Percentiles rank a stretch among this genome's conserved stretches.
phyloP scores from a whole-genome alignment of 176 grass and related monocot genomes.

The Panicum miliaceum region DNA sequence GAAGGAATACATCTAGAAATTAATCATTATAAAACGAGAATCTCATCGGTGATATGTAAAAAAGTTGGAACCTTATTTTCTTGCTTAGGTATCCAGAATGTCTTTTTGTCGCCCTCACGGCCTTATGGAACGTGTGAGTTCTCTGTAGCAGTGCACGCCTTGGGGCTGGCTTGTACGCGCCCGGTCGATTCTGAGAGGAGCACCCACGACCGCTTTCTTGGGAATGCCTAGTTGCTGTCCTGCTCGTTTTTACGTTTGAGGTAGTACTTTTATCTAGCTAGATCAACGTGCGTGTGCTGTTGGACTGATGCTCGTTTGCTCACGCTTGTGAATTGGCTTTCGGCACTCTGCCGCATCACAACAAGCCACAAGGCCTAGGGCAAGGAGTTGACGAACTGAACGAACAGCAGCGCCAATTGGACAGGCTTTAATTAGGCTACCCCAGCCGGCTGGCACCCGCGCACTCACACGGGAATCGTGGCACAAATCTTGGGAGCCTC shows the following conservation, averaged over 20 bases:
- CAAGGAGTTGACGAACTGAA: not conserved
- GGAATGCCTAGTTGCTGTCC: not conserved
- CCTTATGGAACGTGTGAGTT: not conserved
- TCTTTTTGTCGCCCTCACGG: not conserved
- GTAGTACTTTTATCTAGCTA: not conserved
- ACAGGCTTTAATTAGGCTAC: not conserved
- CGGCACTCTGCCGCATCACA: not conserved
- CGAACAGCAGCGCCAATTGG: too few relatives aligned
- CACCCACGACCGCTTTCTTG: not conserved
- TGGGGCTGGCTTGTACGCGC: not conserved
- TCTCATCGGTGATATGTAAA: not conserved
- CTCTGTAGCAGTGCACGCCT: not conserved
- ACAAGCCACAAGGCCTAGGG: not conserved
- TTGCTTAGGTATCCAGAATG: not conserved
- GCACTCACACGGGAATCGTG: slow-evolving; percentile 23
- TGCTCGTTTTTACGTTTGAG: not conserved
- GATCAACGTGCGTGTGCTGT: not conserved
- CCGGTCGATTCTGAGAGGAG: not conserved
- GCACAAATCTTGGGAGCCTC: slow-evolving; percentile 2
- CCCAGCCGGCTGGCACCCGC: not conserved
- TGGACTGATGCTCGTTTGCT: not conserved
- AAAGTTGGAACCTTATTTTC: not conserved
- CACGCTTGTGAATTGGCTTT: not conserved
- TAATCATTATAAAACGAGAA: too few relatives aligned
- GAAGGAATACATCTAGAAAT: too few relatives aligned